Evolutionary conservation across 257 asterid species (phyloP).

Genomic region (Forsythia suspensa): DNA sequence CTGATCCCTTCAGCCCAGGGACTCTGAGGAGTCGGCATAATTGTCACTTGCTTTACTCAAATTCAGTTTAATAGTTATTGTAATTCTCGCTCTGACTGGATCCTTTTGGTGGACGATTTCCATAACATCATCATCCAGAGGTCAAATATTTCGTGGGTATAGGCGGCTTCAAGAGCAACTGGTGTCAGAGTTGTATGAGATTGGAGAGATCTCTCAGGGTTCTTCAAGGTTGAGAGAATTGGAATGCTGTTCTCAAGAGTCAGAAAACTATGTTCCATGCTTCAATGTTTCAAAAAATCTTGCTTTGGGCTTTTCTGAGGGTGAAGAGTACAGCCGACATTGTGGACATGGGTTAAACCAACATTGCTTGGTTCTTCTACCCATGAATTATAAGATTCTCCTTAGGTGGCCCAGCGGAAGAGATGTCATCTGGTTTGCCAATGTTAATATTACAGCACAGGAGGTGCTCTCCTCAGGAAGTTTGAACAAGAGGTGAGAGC

Average conservation of each 20-base stretch:
- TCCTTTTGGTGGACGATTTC: too few relatives aligned
- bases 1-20: too few relatives aligned
- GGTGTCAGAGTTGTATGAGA: too few relatives aligned
- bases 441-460: slow-evolving; percentile 96
- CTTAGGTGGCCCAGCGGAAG: slow-evolving; percentile 95
- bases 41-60: too few relatives aligned
- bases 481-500: slow-evolving; percentile 89
- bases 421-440: slow-evolving; percentile 94
- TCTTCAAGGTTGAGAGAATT: too few relatives aligned
- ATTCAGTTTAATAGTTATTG: too few relatives aligned
- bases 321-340: slow-evolving; percentile 69
- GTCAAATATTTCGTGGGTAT: too few relatives aligned
- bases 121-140: too few relatives aligned
- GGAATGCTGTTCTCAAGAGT: slow-evolving; percentile 71
- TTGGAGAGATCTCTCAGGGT: too few relatives aligned
- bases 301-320: slow-evolving; percentile 63
- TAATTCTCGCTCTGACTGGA: too few relatives aligned
- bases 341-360: slow-evolving; percentile 58
- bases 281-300: slow-evolving; percentile 80
- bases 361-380: slow-evolving; percentile 84
- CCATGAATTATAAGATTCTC: slow-evolving; percentile 78
- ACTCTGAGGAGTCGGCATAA: too few relatives aligned
- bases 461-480: slow-evolving; percentile 96
- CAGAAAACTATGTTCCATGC: slow-evolving; percentile 88
- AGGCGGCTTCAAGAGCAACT: too few relatives aligned